Percentiles rank a stretch among this genome's conserved stretches.
These are phyloP conservation scores for Wickerhamiella allomyrinae DNA, from an alignment of 805 yeast species.

Conservation along the genomic window DNA sequence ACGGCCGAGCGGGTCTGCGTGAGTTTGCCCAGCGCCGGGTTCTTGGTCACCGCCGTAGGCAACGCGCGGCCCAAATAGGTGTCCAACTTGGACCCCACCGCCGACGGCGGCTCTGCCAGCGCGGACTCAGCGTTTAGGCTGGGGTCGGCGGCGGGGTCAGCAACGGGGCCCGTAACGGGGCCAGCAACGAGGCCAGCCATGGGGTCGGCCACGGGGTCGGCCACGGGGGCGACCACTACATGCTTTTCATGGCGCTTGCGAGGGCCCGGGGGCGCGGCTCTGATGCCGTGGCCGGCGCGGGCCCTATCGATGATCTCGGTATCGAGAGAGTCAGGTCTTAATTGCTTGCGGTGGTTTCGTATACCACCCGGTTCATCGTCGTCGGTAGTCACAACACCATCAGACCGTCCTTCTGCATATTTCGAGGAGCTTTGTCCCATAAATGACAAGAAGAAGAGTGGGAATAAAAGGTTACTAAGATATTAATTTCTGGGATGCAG, in stretches of 20 bases:
- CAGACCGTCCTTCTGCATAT: slow-evolving; percentile 12
- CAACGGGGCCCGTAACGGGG: no score
- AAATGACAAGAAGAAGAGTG: not conserved
- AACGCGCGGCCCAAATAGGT: not conserved
- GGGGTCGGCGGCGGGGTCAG: no score
- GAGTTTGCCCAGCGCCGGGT: not conserved
- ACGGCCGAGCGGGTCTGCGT: not conserved
- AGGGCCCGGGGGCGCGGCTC: no score
- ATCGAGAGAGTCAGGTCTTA: slow-evolving; percentile 9
- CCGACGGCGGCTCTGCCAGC: not conserved
- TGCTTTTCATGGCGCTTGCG: no score
- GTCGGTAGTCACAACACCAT: slow-evolving; percentile 11
- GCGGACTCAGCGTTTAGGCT: no score
- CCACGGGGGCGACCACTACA: no score
- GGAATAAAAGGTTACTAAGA: no score
- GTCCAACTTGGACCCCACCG: not conserved
- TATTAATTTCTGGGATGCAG: no score
- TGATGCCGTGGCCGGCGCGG: no score
- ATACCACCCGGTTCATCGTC: slow-evolving; percentile 21
- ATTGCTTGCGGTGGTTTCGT: slow-evolving; percentile 10
- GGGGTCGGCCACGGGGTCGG: no score
- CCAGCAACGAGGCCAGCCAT: no score
- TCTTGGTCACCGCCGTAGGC: not conserved
- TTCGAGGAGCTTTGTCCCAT: slow-evolving; percentile 12
- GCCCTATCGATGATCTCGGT: slow-evolving; percentile 11